Conservation (phyloP, 768 basidiomycete species). For the Auriscalpium microsporum region DNA sequence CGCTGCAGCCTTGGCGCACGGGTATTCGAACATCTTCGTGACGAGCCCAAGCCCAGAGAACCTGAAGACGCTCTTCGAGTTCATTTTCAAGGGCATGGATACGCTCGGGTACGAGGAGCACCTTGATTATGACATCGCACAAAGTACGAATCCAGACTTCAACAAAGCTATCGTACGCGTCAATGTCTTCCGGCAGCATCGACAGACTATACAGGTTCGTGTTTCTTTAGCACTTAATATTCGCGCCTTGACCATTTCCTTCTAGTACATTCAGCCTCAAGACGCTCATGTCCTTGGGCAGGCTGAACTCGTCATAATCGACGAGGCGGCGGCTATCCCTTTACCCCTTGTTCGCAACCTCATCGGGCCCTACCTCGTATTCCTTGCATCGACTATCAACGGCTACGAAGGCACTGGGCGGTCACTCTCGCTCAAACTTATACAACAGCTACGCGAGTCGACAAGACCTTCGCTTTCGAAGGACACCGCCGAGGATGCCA, state of each 20-base stretch:
- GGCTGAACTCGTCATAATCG: slow-evolving; percentile 94
- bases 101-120: slow-evolving; percentile 94
- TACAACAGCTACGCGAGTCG: slow-evolving; percentile 92
- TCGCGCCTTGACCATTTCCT: background rate
- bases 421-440: slow-evolving; percentile 93
- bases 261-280: slow-evolving; percentile 94
- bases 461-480: slow-evolving; percentile 73
- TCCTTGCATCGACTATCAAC: slow-evolving; percentile 99
- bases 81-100: slow-evolving; percentile 95
- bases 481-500: slow-evolving; percentile 39
- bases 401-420: slow-evolving; percentile 99
- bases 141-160: slow-evolving; percentile 91
- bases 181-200: slow-evolving; percentile 85
- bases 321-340: slow-evolving; percentile 97
- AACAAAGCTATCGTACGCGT: slow-evolving; percentile 94
- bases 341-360: slow-evolving; percentile 92
- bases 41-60: slow-evolving; percentile 98
- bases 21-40: slow-evolving; percentile 96
- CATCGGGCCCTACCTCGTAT: slow-evolving; percentile 93
- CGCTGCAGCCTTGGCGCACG: slow-evolving; percentile 85
- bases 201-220: slow-evolving; percentile 91
- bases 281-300: slow-evolving; percentile 97
- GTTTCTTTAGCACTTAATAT: background rate
- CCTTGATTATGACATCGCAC: slow-evolving; percentile 92
- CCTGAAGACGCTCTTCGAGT: slow-evolving; percentile 95